These are phyloP conservation scores for Excoecaria cochinchinensis DNA, from an alignment of 345 rosid genomes.

Conservation along the genomic window DNA sequence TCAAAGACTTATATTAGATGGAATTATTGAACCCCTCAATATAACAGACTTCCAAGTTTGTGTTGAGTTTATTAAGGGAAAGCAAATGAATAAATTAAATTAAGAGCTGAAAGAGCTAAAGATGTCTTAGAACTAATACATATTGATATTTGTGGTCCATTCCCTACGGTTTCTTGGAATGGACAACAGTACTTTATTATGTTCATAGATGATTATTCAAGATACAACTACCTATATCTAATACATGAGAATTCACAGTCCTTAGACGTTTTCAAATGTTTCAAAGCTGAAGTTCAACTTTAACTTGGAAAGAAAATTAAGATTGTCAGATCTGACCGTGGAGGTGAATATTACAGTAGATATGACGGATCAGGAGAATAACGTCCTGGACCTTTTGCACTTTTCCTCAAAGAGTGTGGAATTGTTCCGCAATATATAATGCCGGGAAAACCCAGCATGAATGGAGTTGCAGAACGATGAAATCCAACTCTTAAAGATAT, in stretches of 20 bases:
- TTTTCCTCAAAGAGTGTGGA: slow-evolving; percentile 1
- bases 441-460: neutral
- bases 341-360: slow-evolving; percentile 15
- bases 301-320: slow-evolving; percentile 11
- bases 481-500: neutral
- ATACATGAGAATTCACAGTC: slow-evolving; percentile 3
- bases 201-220: too few species aligned
- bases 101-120: too few species aligned
- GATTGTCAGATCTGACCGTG: slow-evolving; percentile 9
- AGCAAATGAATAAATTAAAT: neutral
- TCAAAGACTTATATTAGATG: neutral
- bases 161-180: too few species aligned
- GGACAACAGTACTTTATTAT: too few species aligned
- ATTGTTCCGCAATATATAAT: neutral
- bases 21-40: too few species aligned
- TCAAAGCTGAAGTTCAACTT: slow-evolving; percentile 9
- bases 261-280: neutral
- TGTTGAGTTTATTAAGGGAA: slow-evolving; percentile 5
- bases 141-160: too few species aligned
- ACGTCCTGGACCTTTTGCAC: neutral
- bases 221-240: too few species aligned
- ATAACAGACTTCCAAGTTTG: neutral
- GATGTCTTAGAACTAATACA: too few species aligned
- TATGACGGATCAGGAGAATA: neutral
- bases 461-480: neutral